Evolutionary conservation across 2,329 filamentous ascomycete species (phyloP).

Genomic region (Trichophyton schoenleinii): DNA sequence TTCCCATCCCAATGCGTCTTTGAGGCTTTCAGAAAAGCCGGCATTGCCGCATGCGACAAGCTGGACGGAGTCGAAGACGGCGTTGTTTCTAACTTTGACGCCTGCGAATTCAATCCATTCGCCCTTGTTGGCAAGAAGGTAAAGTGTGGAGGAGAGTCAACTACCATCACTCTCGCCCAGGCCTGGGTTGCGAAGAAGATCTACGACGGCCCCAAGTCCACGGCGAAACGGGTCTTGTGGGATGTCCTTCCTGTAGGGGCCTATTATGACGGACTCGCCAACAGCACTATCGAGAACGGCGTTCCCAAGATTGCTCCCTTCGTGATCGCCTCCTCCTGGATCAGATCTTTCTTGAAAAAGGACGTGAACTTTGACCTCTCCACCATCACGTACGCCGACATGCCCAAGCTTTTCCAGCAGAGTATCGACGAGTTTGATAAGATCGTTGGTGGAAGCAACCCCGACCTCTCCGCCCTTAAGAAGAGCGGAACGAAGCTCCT

Average conservation of each 20-base stretch:
- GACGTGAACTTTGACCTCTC: not conserved
- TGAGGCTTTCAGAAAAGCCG: not conserved
- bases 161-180: not conserved
- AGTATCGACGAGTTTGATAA: not conserved
- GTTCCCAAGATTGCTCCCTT: not conserved
- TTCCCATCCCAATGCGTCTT: not conserved
- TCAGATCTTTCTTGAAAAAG: slow-evolving; percentile 2
- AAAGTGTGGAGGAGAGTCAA: not conserved
- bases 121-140: not conserved
- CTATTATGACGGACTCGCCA: not conserved
- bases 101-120: not conserved
- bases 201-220: not conserved
- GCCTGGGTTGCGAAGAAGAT: not conserved
- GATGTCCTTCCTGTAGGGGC: not conserved
- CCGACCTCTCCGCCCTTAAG: slow-evolving; percentile 1
- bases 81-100: not conserved
- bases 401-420: not conserved
- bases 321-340: not conserved
- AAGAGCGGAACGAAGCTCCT: not conserved
- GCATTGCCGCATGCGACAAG: not conserved
- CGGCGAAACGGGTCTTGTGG: not conserved
- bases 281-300: not conserved
- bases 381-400: slow-evolving; percentile 1
- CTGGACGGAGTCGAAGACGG: not conserved
- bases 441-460: not conserved